Percentiles rank a stretch among this genome's conserved stretches.
phyloP scores from a whole-genome alignment of 352 stramenopile genomes.

The Globisporangium lucens region DNA sequence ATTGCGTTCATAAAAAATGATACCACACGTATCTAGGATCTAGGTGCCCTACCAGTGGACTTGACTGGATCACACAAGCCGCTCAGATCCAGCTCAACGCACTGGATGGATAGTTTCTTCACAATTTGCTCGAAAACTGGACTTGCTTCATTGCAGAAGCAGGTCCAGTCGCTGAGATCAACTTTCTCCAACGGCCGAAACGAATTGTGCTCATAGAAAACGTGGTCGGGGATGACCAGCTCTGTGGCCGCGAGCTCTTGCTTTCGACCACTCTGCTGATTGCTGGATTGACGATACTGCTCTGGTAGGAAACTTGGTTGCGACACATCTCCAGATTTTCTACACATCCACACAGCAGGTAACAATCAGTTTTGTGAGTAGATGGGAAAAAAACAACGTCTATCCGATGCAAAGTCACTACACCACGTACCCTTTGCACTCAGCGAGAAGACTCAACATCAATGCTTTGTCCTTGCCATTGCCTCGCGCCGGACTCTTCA shows the following conservation, averaged over 20 bases:
- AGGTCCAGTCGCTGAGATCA: conserved; percentile 51
- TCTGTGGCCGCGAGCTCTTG: background rate
- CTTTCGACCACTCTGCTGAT: conserved; percentile 41
- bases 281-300: conserved; percentile 13
- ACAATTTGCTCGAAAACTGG: conserved; percentile 36
- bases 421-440: conserved; percentile 43
- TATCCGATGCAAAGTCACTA: background rate
- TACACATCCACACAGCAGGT: background rate
- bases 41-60: background rate
- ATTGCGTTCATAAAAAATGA: background rate
- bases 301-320: background rate
- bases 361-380: background rate
- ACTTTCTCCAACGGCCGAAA: conserved; percentile 32
- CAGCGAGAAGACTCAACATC: conserved; percentile 39
- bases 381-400: background rate
- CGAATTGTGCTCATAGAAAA: conserved; percentile 65
- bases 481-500: conserved; percentile 20
- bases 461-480: conserved; percentile 30
- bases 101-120: conserved; percentile 37
- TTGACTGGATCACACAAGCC: conserved; percentile 3
- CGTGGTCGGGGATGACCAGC: conserved; percentile 33
- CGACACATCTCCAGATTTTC: conserved; percentile 11
- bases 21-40: no score
- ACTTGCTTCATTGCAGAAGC: conserved; percentile 29
- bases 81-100: conserved; percentile 41